These are phyloP conservation scores for Alternaria ventricosa DNA, from an alignment of 2,329 filamentous ascomycete genomes.

Conservation along the genomic window DNA sequence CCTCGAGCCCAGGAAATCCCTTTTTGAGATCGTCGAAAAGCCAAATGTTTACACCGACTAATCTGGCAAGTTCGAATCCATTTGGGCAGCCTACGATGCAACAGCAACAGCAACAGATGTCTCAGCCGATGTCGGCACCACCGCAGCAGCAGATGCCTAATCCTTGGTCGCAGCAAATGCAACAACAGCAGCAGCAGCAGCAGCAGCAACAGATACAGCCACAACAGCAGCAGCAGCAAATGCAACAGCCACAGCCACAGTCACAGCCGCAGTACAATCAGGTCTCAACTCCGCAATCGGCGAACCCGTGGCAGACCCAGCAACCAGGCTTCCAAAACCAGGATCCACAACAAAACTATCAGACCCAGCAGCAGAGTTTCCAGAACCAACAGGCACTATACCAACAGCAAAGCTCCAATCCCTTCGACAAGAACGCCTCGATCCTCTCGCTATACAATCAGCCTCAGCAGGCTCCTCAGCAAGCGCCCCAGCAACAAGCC, in stretches of 20 bases:
- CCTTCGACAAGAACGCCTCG: constrained; percentile 69
- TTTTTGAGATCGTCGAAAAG: constrained; percentile 53
- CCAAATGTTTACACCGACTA: constrained; percentile 50
- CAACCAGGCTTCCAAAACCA: constrained; percentile 28
- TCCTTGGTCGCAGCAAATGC: constrained; percentile 29
- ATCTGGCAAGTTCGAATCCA: constrained; percentile 43
- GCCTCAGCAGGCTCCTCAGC: constrained; percentile 58
- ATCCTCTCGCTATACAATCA: constrained; percentile 79
- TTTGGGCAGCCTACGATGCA: constrained; percentile 43
- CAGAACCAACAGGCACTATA: constrained; percentile 28
- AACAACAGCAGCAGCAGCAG: constrained; percentile 14
- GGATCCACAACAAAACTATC: constrained; percentile 22
- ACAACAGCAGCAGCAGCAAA: constrained; percentile 17
- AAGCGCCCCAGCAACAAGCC: constrained; percentile 45
- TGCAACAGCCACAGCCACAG: constrained; percentile 11
- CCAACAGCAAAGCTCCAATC: constrained; percentile 35
- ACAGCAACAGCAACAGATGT: constrained; percentile 31
- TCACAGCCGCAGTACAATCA: constrained; percentile 2
- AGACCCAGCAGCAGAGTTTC: constrained; percentile 20
- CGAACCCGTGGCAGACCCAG: constrained; percentile 36
- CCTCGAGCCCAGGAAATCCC: constrained; percentile 49
- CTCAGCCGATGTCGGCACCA: constrained; percentile 23
- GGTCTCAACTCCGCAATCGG: constrained; percentile 19
- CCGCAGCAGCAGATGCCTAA: constrained; percentile 30
- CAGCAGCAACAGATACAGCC: constrained; percentile 7